Evolutionary conservation across 345 rosid genomes (phyloP).

Genomic region (Corchorus olitorius): DNA sequence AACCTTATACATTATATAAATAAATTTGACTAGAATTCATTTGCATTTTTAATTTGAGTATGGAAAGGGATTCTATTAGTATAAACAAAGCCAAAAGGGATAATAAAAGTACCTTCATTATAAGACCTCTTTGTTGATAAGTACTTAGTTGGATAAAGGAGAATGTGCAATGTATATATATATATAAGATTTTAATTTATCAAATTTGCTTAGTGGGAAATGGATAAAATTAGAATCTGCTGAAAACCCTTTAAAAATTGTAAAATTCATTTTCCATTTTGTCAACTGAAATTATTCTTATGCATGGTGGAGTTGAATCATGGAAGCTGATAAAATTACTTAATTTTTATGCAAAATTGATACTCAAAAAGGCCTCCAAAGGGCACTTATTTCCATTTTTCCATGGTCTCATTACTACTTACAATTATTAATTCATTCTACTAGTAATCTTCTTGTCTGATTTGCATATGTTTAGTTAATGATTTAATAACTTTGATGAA

Average conservation of each 20-base stretch:
- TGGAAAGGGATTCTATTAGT: neutral
- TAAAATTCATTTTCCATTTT: neutral
- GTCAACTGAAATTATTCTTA: neutral
- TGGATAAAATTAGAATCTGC: neutral
- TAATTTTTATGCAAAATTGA: too few species aligned
- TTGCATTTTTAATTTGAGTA: constrained; percentile 2
- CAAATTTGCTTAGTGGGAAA: constrained; percentile 17
- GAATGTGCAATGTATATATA: neutral
- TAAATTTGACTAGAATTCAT: neutral
- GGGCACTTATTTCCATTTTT: too few species aligned
- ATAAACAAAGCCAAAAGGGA: too few species aligned
- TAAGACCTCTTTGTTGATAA: neutral
- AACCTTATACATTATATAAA: neutral
- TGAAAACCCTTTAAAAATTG: too few species aligned
- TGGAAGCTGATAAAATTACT: too few species aligned
- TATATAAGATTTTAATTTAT: neutral
- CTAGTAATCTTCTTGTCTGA: too few species aligned
- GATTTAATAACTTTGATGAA: too few species aligned
- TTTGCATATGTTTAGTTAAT: too few species aligned
- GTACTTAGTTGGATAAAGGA: neutral
- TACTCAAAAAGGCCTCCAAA: too few species aligned
- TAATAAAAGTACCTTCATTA: neutral
- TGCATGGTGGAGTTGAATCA: too few species aligned
- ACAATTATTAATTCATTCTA: too few species aligned
- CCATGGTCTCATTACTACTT: too few species aligned